A percentile compares a stretch with the other conserved stretches of the same genome.
These are phyloP conservation scores for Calophaca sinica DNA, from an alignment of 306 rosid species.

Conservation along the genomic window DNA sequence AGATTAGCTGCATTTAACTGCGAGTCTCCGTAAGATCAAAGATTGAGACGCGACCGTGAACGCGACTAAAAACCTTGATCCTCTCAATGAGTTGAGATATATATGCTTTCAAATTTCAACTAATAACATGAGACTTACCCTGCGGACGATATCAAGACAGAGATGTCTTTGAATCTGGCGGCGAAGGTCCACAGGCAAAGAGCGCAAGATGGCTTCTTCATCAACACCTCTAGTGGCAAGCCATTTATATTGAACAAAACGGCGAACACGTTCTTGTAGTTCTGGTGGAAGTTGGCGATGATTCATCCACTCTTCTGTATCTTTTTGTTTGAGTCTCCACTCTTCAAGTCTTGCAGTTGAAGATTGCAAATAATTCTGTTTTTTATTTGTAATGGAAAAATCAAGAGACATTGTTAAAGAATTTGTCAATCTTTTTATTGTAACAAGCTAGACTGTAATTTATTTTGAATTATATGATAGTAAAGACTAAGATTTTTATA, in stretches of 20 bases:
- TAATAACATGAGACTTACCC: slow-evolving; percentile 57
- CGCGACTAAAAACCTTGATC: too few relatives aligned
- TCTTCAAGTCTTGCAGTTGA: slow-evolving; percentile 84
- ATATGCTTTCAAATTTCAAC: background rate
- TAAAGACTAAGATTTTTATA: background rate
- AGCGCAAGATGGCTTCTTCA: slow-evolving; percentile 74
- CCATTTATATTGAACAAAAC: slow-evolving; percentile 90
- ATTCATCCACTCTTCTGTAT: slow-evolving; percentile 98
- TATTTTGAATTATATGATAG: background rate
- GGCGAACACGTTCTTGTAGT: slow-evolving; percentile 78
- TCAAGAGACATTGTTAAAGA: slow-evolving; percentile 1
- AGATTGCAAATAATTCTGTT: slow-evolving; percentile 83
- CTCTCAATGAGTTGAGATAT: too few relatives aligned
- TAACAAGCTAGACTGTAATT: background rate
- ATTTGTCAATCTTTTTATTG: background rate
- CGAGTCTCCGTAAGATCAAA: too few relatives aligned
- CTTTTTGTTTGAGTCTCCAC: slow-evolving; percentile 84
- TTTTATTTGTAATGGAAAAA: background rate
- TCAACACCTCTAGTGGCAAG: slow-evolving; percentile 91
- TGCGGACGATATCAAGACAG: slow-evolving; percentile 80
- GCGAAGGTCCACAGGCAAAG: slow-evolving; percentile 80
- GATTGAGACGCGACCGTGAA: too few relatives aligned
- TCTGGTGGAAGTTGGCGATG: slow-evolving; percentile 87
- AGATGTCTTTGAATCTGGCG: slow-evolving; percentile 93
- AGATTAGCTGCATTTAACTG: too few relatives aligned